Percentiles rank a stretch among this genome's conserved stretches.
Conservation (phyloP, 2,329 filamentous ascomycete genomes). For the Thermoascus crustaceus region DNA sequence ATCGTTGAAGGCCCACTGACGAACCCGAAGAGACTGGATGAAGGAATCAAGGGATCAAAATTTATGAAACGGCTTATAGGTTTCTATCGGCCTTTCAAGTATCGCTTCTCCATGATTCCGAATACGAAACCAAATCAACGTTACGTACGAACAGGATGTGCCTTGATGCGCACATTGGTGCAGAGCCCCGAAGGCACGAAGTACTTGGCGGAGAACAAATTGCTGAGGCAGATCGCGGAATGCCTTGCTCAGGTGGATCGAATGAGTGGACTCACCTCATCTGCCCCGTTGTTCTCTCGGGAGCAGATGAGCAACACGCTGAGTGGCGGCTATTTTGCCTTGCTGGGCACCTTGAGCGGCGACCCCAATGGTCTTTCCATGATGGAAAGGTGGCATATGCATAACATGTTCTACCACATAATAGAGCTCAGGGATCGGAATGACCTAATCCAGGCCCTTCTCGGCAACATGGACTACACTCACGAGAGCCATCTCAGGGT, state of each 20-base stretch:
- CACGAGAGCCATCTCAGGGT: slow-evolving; percentile 83
- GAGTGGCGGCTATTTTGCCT: slow-evolving; percentile 86
- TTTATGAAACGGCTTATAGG: slow-evolving; percentile 92
- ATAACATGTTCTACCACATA: slow-evolving; percentile 99
- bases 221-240: slow-evolving; percentile 87
- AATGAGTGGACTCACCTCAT: slow-evolving; percentile 59
- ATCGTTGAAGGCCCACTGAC: slow-evolving; percentile 89
- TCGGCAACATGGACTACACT: slow-evolving; percentile 88
- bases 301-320: slow-evolving; percentile 79
- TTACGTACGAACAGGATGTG: slow-evolving; percentile 83
- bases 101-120: slow-evolving; percentile 80
- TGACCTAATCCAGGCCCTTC: slow-evolving; percentile 78
- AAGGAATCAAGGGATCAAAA: slow-evolving; percentile 89
- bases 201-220: slow-evolving; percentile 84
- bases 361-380: slow-evolving; percentile 78
- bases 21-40: slow-evolving; percentile 83
- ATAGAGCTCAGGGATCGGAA: slow-evolving; percentile 83
- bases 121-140: slow-evolving; percentile 91
- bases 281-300: slow-evolving; percentile 79
- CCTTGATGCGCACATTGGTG: slow-evolving; percentile 75
- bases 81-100: slow-evolving; percentile 96
- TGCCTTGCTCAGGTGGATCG: slow-evolving; percentile 92
- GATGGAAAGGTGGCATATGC: slow-evolving; percentile 92
- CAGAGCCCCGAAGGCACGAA: slow-evolving; percentile 77
- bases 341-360: slow-evolving; percentile 78